Percentiles rank a stretch among this genome's conserved stretches.
Evolutionary conservation across 169 alveolate genomes (phyloP).

Genomic region (Eimeria sp.): DNA sequence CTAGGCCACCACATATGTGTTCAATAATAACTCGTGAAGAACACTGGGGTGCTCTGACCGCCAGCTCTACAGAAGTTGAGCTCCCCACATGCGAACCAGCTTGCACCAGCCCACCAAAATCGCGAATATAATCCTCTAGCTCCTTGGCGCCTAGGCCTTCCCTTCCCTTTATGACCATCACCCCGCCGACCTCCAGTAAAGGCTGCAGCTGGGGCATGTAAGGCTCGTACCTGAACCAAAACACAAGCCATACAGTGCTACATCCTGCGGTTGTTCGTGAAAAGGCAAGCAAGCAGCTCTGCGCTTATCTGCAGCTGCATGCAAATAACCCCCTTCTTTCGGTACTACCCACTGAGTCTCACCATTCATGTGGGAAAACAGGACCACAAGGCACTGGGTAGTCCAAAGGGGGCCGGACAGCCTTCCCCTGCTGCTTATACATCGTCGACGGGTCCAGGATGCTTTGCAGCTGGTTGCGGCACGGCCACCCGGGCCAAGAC

Average conservation of each 20-base stretch:
- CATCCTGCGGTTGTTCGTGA: not conserved
- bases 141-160: constrained; percentile 88
- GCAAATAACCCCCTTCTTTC: not conserved
- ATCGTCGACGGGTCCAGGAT: constrained; percentile 69
- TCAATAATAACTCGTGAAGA: not conserved
- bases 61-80: not conserved
- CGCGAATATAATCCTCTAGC: constrained; percentile 76
- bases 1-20: not conserved
- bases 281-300: not conserved
- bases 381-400: constrained; percentile 86
- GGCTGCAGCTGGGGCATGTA: constrained; percentile 88
- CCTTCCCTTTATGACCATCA: constrained; percentile 87
- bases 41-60: not conserved
- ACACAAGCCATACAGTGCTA: not conserved
- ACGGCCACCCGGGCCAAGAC: constrained; percentile 85
- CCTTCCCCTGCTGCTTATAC: constrained; percentile 52
- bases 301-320: not conserved
- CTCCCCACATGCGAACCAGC: not conserved
- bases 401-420: constrained; percentile 83
- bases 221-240: constrained; percentile 87
- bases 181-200: constrained; percentile 87
- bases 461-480: constrained; percentile 72
- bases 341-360: not conserved
- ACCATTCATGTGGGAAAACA: constrained; percentile 87
- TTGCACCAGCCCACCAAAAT: constrained; percentile 9